Conservation (phyloP, 768 basidiomycete genomes). For the Hypsizygus marmoreus region DNA sequence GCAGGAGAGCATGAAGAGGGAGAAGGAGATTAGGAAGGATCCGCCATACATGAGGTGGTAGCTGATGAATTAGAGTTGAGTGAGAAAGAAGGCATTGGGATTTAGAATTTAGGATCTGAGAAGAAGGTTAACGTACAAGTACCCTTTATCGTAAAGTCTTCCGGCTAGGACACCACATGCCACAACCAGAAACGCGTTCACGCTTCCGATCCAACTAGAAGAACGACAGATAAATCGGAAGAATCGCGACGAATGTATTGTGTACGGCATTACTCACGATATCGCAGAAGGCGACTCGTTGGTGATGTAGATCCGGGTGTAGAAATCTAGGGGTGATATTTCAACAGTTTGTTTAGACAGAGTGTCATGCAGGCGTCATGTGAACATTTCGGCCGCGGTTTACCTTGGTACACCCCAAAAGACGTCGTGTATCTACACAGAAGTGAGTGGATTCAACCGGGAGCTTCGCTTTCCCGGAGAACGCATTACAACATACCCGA, state of each 20-base stretch:
- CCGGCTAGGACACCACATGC: slow-evolving; percentile 42
- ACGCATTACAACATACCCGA: slow-evolving; percentile 24
- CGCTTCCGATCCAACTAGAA: slow-evolving; percentile 31
- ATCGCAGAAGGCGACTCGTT: slow-evolving; percentile 38
- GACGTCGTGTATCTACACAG: slow-evolving; percentile 34
- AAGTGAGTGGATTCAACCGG: not conserved
- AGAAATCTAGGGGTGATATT: slow-evolving; percentile 36
- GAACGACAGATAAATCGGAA: not conserved
- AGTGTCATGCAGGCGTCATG: not conserved
- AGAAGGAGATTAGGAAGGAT: slow-evolving; percentile 36
- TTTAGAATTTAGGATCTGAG: too few species aligned
- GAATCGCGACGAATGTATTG: not conserved
- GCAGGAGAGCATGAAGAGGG: slow-evolving; percentile 49
- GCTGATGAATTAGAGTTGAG: slow-evolving; percentile 17
- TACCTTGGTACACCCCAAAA: slow-evolving; percentile 48
- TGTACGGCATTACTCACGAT: slow-evolving; percentile 27
- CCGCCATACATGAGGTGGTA: slow-evolving; percentile 35
- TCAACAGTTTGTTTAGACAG: not conserved
- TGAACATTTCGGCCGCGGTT: too few species aligned
- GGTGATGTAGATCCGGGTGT: slow-evolving; percentile 36
- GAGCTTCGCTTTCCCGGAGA: not conserved
- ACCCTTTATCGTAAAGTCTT: slow-evolving; percentile 47
- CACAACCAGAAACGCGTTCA: slow-evolving; percentile 45
- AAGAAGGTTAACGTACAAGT: slow-evolving; percentile 49
- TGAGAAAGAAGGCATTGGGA: too few species aligned